Evolutionary conservation across 352 stramenopile genomes (phyloP), one percentile per base, ranked within the genome.

Genomic region (Phytophthora parvispora): DNA sequence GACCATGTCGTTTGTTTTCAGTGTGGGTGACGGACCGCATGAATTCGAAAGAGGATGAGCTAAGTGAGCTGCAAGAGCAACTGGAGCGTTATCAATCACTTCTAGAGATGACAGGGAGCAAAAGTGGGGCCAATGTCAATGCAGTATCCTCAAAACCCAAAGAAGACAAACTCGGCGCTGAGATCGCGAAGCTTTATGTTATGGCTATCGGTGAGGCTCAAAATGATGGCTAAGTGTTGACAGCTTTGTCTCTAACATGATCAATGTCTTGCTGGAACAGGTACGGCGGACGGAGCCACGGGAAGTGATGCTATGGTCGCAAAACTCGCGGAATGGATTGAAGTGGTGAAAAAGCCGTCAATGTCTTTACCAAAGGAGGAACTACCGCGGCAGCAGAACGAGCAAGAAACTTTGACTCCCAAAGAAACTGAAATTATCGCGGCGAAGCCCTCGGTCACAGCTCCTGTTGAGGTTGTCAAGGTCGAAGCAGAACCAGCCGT

Each of bases 11-110:
- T 43, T 40, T 58, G 61, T 48, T 20, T 24, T 38, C 65, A 96
- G 89, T 96, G 20, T 96, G 89, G 87, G 87, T 96, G 6, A 96
- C 89, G 24, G 87, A 95, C 57, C 86, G 89, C 1, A 96, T 96
- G 89, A 96, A 96, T 52, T 92, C 86, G 12, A 96, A 96, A 54
- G 89, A 96, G 64, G 89, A 96, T 56, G 89, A 96, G 62, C 53
- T 96, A 6, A 90, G 83, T 38, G 89, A 96, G 60, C 60, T 96
- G 9, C 89, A 96, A 51, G 89, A 96, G 38, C 89, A 96, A 50
- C 72, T 96, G 24, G 89, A 96, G 51, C 88, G 90, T 36, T 96
- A 94, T 52, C 87, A 96, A 53, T 85, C 83, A 9, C 70, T 96
- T 2, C 47, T 96, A 4, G 72, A 92, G 61, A 90, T 93, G 51